Evolutionary conservation across 1,284 basidiomycete genomes (phyloP).

Genomic region (Pisolithus thermaeus): DNA sequence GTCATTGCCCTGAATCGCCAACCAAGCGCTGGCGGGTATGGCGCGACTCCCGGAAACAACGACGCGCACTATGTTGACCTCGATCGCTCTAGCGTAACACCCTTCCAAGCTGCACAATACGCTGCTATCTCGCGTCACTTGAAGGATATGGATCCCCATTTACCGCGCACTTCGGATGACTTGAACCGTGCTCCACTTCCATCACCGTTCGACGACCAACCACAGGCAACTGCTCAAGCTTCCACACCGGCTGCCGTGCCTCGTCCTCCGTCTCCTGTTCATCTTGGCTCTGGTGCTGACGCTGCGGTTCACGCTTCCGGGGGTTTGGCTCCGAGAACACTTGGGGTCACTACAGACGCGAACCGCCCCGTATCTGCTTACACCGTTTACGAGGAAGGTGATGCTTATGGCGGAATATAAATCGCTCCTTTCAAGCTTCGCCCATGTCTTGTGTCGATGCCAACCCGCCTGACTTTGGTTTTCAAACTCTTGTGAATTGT

Average conservation of each 20-base stretch:
- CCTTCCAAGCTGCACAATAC: constrained; percentile 68
- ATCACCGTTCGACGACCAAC: constrained; percentile 22
- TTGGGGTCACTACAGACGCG: not conserved
- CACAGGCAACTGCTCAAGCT: not conserved
- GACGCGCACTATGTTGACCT: constrained; percentile 54
- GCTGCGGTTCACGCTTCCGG: constrained; percentile 19
- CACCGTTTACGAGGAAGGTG: constrained; percentile 56
- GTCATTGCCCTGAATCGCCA: constrained; percentile 20
- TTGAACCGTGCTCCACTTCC: constrained; percentile 23
- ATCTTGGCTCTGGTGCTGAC: constrained; percentile 17
- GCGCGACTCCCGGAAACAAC: constrained; percentile 10
- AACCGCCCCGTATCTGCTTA: constrained; percentile 40
- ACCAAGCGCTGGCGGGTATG: constrained; percentile 9
- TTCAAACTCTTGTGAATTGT: constrained; percentile 13
- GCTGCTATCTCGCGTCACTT: constrained; percentile 58
- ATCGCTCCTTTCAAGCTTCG: not conserved
- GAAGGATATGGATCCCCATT: constrained; percentile 37
- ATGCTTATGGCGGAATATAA: constrained; percentile 62
- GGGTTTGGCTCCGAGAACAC: constrained; percentile 12
- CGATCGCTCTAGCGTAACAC: constrained; percentile 59
- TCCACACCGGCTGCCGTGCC: not conserved
- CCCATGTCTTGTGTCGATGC: constrained; percentile 5
- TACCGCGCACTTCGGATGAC: constrained; percentile 17
- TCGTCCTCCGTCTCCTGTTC: constrained; percentile 17
- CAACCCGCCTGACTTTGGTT: constrained; percentile 2